Base-by-base conservation (phyloP, 768 basidiomycete genomes). In the Leccinum subgranulosum region DNA sequence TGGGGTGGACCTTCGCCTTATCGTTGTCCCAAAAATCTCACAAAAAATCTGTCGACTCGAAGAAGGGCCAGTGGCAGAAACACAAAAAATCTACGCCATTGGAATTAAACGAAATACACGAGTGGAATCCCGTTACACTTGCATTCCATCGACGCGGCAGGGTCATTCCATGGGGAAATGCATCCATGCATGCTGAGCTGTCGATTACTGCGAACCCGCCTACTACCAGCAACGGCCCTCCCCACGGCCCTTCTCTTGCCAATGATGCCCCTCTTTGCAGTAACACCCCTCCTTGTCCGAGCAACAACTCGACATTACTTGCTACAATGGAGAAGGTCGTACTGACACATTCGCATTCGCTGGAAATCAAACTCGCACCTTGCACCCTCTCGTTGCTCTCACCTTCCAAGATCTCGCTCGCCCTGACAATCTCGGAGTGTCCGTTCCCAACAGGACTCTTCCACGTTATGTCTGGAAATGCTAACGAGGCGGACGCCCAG, bases 1-100 rank as follows among this genome's bases (percentile, higher is more conserved):
- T 57, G 12, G 64, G 66, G 17, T 66, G 64, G 66, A 51, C 53
- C n/a, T 67, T 67, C 29, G 1, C 52, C 14, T 34, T 66, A 28
- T 56, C 51, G 23, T 33, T 68, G 55, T 33, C 49, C 17, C 49
- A 29, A 10, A 4, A 11, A 34, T 15, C 2, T 36, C 15, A 6
- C 3, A 17, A 6, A 7, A 19, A 11, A 19, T 1, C 6, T 19
- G 25, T 2, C 9, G 3, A 28, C 28, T 28, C 9, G 17, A 21
- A n/a, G 19, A 50, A 29, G 10, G 15, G 28, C n/a, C 5, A n/a
- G n/a, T n/a, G n/a, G n/a, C n/a, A 2, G 8, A 49, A 11, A 29
- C 1, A 4, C 4, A 5, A 4, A 23, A 51, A 17, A 17, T 47
- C 12, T 27, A 4, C 3, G 21, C 6, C 7, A 21, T 19, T 11